A percentile compares a stretch with the other conserved stretches of the same genome.
Evolutionary conservation across 768 basidiomycete genomes (phyloP).

Genomic region (Mycena pura): DNA sequence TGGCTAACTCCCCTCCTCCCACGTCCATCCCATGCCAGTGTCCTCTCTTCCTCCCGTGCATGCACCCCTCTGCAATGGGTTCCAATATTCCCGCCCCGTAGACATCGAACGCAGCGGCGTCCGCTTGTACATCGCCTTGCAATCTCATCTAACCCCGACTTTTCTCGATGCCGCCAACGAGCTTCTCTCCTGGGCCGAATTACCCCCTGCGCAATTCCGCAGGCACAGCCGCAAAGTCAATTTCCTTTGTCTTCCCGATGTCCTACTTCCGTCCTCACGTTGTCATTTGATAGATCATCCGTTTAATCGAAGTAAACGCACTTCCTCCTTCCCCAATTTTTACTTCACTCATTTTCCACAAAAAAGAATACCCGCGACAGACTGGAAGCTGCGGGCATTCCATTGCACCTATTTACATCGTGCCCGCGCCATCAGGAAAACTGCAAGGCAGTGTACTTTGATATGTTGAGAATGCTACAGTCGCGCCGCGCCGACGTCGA

Average conservation of each 20-base stretch:
- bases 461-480: slow-evolving; percentile 21
- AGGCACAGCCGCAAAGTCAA: slow-evolving; percentile 22
- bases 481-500: slow-evolving; percentile 12
- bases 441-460: slow-evolving; percentile 14
- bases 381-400: slow-evolving; percentile 22
- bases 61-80: too few species aligned
- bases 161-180: slow-evolving; percentile 16
- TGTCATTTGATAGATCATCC: slow-evolving; percentile 15
- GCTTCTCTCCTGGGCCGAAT: slow-evolving; percentile 13
- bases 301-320: slow-evolving; percentile 22
- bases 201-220: slow-evolving; percentile 13
- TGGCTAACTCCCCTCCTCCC: slow-evolving; percentile 7
- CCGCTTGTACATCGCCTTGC: slow-evolving; percentile 22
- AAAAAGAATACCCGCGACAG: slow-evolving; percentile 19
- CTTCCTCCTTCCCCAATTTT: neutral
- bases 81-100: neutral
- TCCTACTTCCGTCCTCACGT: slow-evolving; percentile 5
- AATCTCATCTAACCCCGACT: slow-evolving; percentile 7
- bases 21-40: slow-evolving; percentile 16
- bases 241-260: neutral
- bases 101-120: slow-evolving; percentile 13
- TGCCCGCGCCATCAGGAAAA: slow-evolving; percentile 13
- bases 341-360: neutral
- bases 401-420: slow-evolving; percentile 19
- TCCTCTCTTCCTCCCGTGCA: neutral